Evolutionary conservation across 1,139 yeast species (phyloP).

Genomic region (Taphrina betulina): DNA sequence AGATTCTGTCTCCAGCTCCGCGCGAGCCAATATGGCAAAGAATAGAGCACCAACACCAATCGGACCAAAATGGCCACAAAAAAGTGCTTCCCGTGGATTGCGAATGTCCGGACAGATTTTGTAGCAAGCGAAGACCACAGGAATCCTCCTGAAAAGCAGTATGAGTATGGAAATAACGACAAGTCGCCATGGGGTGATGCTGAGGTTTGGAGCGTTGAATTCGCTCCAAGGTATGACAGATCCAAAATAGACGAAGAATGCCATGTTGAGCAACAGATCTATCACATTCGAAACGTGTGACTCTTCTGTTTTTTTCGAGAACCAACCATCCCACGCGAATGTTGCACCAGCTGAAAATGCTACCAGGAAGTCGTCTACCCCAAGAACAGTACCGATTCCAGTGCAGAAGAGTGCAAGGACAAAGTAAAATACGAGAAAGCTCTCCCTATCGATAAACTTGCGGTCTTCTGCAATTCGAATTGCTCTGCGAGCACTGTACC

Average conservation of each 20-base stretch:
- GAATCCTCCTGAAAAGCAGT: constrained; percentile 78
- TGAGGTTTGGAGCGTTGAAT: constrained; percentile 65
- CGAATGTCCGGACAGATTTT: constrained; percentile 88
- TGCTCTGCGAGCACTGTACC: constrained; percentile 70
- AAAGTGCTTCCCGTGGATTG: constrained; percentile 92
- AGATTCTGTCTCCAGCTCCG: constrained; percentile 63
- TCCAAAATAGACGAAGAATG: constrained; percentile 91
- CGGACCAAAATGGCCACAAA: constrained; percentile 98
- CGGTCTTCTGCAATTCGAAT: constrained; percentile 75
- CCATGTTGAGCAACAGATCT: constrained; percentile 68
- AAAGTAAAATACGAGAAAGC: constrained; percentile 85
- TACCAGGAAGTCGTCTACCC: constrained; percentile 87
- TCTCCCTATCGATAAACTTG: constrained; percentile 84
- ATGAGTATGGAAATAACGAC: constrained; percentile 78
- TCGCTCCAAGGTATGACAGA: constrained; percentile 91
- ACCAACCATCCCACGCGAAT: constrained; percentile 87
- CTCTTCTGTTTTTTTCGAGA: constrained; percentile 81
- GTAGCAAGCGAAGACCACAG: constrained; percentile 76
- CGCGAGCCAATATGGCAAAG: constrained; percentile 80
- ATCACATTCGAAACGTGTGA: constrained; percentile 91
- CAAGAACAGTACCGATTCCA: constrained; percentile 88
- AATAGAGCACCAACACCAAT: constrained; percentile 97
- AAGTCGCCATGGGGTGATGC: constrained; percentile 80
- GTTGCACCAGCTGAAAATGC: constrained; percentile 96
- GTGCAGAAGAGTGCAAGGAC: constrained; percentile 85